Percentiles rank a stretch among this genome's conserved stretches.
These are phyloP conservation scores for Linum trigynum DNA, from an alignment of 345 rosid species.

Conservation along the genomic window DNA sequence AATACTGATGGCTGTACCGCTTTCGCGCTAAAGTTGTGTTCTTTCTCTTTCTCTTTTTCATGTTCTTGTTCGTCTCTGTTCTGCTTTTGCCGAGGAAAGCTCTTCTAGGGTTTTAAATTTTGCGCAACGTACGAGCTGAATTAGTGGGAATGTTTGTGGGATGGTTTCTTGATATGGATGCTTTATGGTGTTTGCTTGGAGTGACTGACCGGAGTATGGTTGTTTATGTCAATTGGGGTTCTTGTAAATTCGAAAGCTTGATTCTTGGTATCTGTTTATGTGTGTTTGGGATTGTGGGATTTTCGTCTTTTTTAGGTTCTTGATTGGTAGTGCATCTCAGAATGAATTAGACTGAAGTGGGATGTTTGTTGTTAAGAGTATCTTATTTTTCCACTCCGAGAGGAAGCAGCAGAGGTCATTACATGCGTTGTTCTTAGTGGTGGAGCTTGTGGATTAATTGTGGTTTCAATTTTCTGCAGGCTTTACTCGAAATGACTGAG, in stretches of 20 bases:
- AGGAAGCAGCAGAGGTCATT: neutral
- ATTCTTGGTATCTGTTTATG: too few species aligned
- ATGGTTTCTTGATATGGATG: too few species aligned
- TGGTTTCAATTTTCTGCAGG: neutral
- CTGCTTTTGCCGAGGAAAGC: neutral
- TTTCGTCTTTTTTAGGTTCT: too few species aligned
- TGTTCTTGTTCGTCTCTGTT: neutral
- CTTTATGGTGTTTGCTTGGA: too few species aligned
- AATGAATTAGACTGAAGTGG: neutral
- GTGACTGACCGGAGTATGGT: too few species aligned
- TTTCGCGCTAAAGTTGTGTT: neutral
- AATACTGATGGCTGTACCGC: neutral
- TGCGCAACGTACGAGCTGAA: neutral
- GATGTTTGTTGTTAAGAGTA: neutral
- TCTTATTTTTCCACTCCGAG: too few species aligned
- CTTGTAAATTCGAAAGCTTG: too few species aligned
- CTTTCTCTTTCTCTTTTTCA: too few species aligned
- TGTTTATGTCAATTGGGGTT: too few species aligned
- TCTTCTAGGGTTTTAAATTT: neutral
- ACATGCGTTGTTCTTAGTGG: neutral
- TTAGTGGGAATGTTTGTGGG: neutral
- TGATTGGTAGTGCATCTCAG: too few species aligned
- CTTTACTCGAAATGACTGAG: conserved; percentile 46
- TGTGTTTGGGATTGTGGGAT: too few species aligned
- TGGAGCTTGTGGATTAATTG: neutral